phyloP scores from a whole-genome alignment of 169 alveolate genomes.

The Cystoisospora suis region DNA sequence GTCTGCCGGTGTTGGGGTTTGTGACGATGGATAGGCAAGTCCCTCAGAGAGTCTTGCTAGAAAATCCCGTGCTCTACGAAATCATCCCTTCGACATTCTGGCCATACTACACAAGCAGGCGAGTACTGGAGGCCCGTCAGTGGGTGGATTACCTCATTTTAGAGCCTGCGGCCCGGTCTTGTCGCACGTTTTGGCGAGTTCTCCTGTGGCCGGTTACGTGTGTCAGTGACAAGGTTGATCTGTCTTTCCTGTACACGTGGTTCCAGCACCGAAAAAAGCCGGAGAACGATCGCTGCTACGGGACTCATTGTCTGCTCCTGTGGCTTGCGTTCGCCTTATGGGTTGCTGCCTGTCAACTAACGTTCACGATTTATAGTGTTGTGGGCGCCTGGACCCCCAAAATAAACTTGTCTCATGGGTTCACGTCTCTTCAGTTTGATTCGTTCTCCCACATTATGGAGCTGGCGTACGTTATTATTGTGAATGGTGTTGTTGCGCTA shows the following conservation, averaged over 20 bases:
- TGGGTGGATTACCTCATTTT: not conserved
- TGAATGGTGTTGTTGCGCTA: slow-evolving; percentile 72
- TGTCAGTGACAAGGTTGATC: slow-evolving; percentile 35
- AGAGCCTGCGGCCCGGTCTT: not conserved
- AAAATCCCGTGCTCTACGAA: slow-evolving; percentile 75
- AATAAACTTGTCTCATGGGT: slow-evolving; percentile 44
- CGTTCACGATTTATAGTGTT: slow-evolving; percentile 66
- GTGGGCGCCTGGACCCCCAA: slow-evolving; percentile 66
- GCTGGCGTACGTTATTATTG: slow-evolving; percentile 74
- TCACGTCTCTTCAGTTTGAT: slow-evolving; percentile 68
- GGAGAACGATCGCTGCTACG: slow-evolving; percentile 69
- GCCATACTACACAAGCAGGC: slow-evolving; percentile 55
- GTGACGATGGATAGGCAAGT: slow-evolving; percentile 76
- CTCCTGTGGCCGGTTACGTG: slow-evolving; percentile 55
- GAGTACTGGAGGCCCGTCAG: not conserved
- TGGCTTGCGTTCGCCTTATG: slow-evolving; percentile 77
- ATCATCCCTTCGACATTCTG: slow-evolving; percentile 75
- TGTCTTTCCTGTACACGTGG: slow-evolving; percentile 65
- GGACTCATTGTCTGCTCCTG: slow-evolving; percentile 70
- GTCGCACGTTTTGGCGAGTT: slow-evolving; percentile 57
- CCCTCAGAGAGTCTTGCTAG: slow-evolving; percentile 73
- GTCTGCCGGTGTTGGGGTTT: slow-evolving; percentile 74
- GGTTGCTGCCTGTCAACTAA: slow-evolving; percentile 74
- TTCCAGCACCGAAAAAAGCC: slow-evolving; percentile 66
- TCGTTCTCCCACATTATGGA: slow-evolving; percentile 75